Evolutionary conservation across 1,284 basidiomycete genomes (phyloP), one percentile per base, ranked within the genome.

Genomic region (Ceratobasidium papillatum): DNA sequence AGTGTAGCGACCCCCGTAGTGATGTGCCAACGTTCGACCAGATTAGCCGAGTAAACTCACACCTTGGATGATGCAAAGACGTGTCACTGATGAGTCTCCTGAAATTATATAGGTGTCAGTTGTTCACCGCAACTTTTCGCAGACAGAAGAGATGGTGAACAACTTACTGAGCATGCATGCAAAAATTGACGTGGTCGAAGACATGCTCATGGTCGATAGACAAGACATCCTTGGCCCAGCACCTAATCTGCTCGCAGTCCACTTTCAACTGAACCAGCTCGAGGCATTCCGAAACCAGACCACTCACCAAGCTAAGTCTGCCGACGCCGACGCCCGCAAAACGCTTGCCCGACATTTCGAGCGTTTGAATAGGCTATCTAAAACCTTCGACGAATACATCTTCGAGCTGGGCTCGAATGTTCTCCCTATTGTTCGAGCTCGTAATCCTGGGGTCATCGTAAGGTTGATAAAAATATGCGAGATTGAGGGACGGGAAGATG

Each of bases 281-380:
- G 96, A 99, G 81, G 87, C 88, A 5, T 99, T 99, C 84, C 89
- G 96, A 11, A 98, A 98, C 80, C 91, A 96, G 81, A 94, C 94
- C 11, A 89, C 96, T 86, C 94, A 95, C 79, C 91, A 95, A 80
- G 95, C 95, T 19, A 96, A 96, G 84, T 90, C 92, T 78, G 90
- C 93, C 17, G 91, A 90, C n/a, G 83, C 89, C 0, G 86, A 88
- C 43, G 90, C 90, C 1, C 87, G 91, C 63, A 84, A 85, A 65
- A 93, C 91, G 1, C 85, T 99, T 34, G 83, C 86, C 2, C 87
- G 89, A 54, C 92, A 93, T 86, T 99, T 99, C 81, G 93, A 94
- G 80, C 90, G 93, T n/a, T 85, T 99, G 8, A 94, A 94, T 78
- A 88, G 86, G 62, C 86, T 97, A 63, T 91, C 95, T 51, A 84